Percentiles rank a stretch among this genome's conserved stretches.
Conservation (phyloP, 139 green algal species). For the Marvania coccoides region DNA sequence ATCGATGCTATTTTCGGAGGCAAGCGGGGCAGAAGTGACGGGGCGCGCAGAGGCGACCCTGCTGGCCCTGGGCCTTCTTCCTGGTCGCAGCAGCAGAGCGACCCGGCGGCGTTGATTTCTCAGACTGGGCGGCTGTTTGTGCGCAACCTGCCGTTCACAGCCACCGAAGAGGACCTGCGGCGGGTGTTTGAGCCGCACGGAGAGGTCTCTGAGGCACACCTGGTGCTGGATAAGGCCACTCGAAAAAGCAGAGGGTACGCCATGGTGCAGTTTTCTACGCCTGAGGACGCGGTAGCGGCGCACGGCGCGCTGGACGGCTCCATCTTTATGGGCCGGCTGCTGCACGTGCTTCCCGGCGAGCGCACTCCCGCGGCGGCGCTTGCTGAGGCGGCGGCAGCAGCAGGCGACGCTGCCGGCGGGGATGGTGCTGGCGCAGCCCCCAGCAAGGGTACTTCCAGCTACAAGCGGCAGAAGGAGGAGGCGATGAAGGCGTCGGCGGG, state of each 20-base stretch:
- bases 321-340: constrained; percentile 84
- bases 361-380: constrained; percentile 15
- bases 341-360: constrained; percentile 85
- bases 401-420: constrained; percentile 2
- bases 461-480: constrained; percentile 61
- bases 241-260: constrained; percentile 78
- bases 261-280: constrained; percentile 71
- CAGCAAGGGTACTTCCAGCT: constrained; percentile 20
- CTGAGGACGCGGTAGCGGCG: constrained; percentile 62
- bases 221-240: constrained; percentile 76
- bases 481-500: constrained; percentile 59
- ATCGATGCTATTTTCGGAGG: background rate
- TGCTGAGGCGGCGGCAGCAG: background rate
- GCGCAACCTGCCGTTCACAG: constrained; percentile 85
- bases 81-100: background rate
- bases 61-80: background rate
- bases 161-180: constrained; percentile 78
- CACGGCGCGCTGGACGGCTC: constrained; percentile 53
- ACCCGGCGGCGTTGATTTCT: constrained; percentile 20
- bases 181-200: constrained; percentile 70
- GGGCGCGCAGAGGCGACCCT: background rate
- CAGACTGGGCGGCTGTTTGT: constrained; percentile 87
- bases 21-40: background rate
- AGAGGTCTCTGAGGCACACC: constrained; percentile 74
- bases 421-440: background rate